Base-by-base conservation (phyloP, 140 eudicot genomes). In the Oenanthe javanica region DNA sequence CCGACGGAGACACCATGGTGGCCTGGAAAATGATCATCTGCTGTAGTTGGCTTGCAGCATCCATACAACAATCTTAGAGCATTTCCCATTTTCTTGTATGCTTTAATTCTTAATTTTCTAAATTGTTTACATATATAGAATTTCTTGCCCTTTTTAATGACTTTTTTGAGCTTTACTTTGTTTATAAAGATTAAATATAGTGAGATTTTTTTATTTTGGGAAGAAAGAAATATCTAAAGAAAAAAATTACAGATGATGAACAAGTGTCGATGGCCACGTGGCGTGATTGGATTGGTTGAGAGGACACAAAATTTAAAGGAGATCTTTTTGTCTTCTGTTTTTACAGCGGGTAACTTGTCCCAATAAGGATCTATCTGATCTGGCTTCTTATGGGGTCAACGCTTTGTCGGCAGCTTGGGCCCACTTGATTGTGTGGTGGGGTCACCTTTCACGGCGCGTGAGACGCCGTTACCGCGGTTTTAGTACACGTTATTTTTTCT, bases 61-160 rank as follows among this genome's bases (percentile, higher is more conserved):
- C 86, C 89, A 82, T 79, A 90, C 85, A 94, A 72, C 40, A 87
- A 84, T 87, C 97, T 86, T 25, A 94, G 84, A 18, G 89, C 96
- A 76, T 94, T 94, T 78, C 98, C 98, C 96, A 94, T 92, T 40
- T 13, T 27, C 46, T 0, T 9, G 6, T 5, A 19, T 18, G 38
- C 3, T 21, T 2, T 10, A 1, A 74, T 66, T 27, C 2, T 9
- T 23, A 16, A 27, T 8, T 64, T 64, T 25, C 42, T 64, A 11
- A 13, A 0, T 40, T 52, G 5, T 64, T 64, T 25, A 21, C 9
- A 27, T 27, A 31, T 2, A 66, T 66, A 21, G 64, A 57, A 9
- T 2, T 38, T 0, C 6, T 66, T 10, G 19, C n/a, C 27, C 5
- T 19, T 0, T 64, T 66, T 66, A 4, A 9, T 66, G 72, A 66